Evolutionary conservation across 257 asterid species (phyloP), one percentile per base, ranked within the genome.

Genomic region (Eustoma russellianum): DNA sequence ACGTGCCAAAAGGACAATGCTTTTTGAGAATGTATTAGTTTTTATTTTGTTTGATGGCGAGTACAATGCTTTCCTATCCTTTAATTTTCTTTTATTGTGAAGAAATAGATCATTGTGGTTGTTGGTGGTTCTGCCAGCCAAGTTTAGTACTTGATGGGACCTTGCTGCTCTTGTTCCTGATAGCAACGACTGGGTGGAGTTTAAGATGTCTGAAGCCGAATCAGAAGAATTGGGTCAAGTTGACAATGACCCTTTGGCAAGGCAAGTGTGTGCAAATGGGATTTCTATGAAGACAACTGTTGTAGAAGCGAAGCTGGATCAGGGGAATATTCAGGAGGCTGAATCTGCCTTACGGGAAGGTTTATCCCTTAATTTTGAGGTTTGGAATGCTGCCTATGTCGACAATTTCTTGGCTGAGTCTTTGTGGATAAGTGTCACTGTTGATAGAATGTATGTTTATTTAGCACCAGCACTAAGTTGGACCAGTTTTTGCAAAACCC

Each of bases 331-430:
- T 75, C 94, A 85, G 64, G 99, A 92, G 77, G 99, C 97, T 55
- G 99, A 92, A 75, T 83, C 97, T 61, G 95, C 92, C 13, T 67
- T 92, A 68, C 77, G 94, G 43, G 97, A 92, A 18, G 96, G 95
- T 41, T 74, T 92, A 61, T 92, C 99, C 2, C 93, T 92, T 70
- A 92, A 75, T 77, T 83, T 74, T 56, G 99, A 92, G 99, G 99
- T 92, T 66, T 24, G 81, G 52, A 35, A 63, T 67, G 11, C 16
- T 52, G 41, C 34, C 33, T 35, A 7, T 38, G 43, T 38, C 12
- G 12, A 38, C 12, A 38, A 11, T 38, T 1, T 38, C 43, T 38
- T 7, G 43, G 43, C 12, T 38, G 43, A 38, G 7, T 11, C 30
- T 24, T 24, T 24, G 30, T 24, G 30, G 2, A 24, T 24, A 24